These are phyloP conservation scores for Dipteronia dyeriana DNA, from an alignment of 345 rosid species.

Conservation along the genomic window DNA sequence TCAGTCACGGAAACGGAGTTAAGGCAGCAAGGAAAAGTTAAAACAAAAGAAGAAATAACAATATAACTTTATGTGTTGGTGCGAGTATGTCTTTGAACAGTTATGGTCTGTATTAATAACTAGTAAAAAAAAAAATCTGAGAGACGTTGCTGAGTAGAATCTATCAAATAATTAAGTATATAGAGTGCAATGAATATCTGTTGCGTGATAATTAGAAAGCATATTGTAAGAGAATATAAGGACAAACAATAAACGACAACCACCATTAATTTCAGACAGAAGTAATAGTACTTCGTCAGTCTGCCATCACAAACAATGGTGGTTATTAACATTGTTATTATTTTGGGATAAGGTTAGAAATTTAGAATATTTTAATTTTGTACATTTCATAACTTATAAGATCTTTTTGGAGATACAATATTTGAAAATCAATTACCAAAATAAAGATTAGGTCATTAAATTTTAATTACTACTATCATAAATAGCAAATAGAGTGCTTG, in stretches of 20 bases:
- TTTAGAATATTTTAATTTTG: background rate
- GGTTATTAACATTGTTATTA: background rate
- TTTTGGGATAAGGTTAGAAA: background rate
- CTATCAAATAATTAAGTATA: background rate
- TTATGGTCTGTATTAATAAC: background rate
- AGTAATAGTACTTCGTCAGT: background rate
- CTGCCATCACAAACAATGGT: background rate
- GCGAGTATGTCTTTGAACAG: background rate
- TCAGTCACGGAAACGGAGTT: background rate
- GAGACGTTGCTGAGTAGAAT: background rate
- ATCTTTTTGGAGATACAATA: too few relatives aligned
- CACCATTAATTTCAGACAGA: background rate
- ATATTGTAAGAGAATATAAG: constrained; percentile 2
- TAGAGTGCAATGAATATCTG: background rate
- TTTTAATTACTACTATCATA: too few relatives aligned
- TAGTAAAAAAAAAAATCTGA: background rate
- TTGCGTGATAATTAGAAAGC: background rate
- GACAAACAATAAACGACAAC: background rate
- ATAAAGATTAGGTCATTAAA: too few relatives aligned
- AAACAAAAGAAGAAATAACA: background rate
- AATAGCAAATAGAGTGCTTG: too few relatives aligned
- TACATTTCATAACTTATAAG: background rate
- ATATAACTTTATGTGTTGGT: background rate
- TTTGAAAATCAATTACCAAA: too few relatives aligned
- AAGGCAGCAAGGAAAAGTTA: background rate